Base-by-base conservation (phyloP, 73 alveolate species). In the Tetrahymena thermophila region DNA sequence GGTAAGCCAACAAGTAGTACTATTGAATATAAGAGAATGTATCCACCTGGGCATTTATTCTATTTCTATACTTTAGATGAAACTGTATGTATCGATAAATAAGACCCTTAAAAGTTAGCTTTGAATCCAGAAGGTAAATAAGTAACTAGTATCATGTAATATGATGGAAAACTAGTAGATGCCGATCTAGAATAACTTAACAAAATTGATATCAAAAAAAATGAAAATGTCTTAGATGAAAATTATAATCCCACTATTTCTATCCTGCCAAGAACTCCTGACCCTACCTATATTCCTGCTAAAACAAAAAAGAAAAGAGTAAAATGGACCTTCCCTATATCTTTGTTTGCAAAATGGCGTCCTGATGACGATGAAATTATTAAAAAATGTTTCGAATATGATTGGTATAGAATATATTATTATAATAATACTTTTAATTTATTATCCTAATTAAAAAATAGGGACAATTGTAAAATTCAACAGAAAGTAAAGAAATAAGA, bases 281-380 rank as follows among this genome's bases (percentile, higher is more conserved):
- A 95, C 89, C 97, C 97, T 35, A 38, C 89, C 10, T 95, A 95
- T 35, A 95, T 95, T 14, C 97, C 97, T 19, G 94, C 94, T 17
- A 95, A 89, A 57, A 31, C 38, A 55, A 95, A 95, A 38, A 95
- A 95, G 85, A 43, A 43, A 34, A 95, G 94, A 34, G 85, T 94
- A 8, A 38, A 34, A 43, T 95, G 97, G 97, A 85, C 97, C n/a
- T 95, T 50, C 94, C 97, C 97, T 0, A 95, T 95, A 10, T 95
- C 97, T 13, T 35, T 95, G 34, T 89, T 94, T 93, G 95, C 97
- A 37, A 95, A 95, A 85, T 95, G 94, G 43, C 93, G 94, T 85
- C 94, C 94, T 85, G 95, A 95, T 35, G 94, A 93, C 28, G 95
- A 89, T 35, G 97, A 95, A 25, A 31, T 85, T 15, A 34, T 95